Evolutionary conservation across 495 filamentous ascomycete genomes (phyloP), one percentile per base, ranked within the genome.

Genomic region (Pseudotulostoma volvatum): DNA sequence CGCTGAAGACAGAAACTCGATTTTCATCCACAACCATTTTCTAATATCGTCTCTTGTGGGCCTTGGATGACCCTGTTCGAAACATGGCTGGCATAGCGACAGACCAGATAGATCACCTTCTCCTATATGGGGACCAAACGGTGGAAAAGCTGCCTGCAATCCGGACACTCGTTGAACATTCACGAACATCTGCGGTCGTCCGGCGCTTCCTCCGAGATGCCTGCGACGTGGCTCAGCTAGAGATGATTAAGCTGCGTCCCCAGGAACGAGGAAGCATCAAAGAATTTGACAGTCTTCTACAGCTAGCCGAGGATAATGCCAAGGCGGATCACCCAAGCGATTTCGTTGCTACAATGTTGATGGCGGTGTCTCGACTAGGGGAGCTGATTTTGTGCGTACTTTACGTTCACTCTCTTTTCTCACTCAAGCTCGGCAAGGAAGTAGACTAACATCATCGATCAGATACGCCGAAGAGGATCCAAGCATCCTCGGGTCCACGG

Each of bases 41-140:
- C n/a, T n/a, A n/a, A n/a, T n/a, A n/a, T n/a, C n/a, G n/a, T n/a
- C n/a, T n/a, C n/a, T n/a, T n/a, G n/a, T n/a, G n/a, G n/a, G n/a
- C n/a, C n/a, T n/a, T n/a, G n/a, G n/a, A n/a, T n/a, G n/a, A n/a
- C n/a, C n/a, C n/a, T n/a, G n/a, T n/a, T n/a, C n/a, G n/a, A n/a
- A n/a, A n/a, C n/a, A n/a, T n/a, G n/a, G n/a, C n/a, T n/a, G n/a
- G n/a, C n/a, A n/a, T n/a, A n/a, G n/a, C n/a, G n/a, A n/a, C 1
- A 7, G 13, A 34, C 13, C 33, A 34, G 30, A 32, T 14, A 34
- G 33, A 34, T 14, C 33, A 34, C 13, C 33, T 34, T 13, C 33
- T 34, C 8, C 33, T 48, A 4, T 48, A 41, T 39, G 46, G 46
- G 15, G 46, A 48, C 34, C 46, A 48, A 41, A 45, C 39, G 15